phyloP scores from a whole-genome alignment of 768 basidiomycete species.

The Filobasidium floriforme region DNA sequence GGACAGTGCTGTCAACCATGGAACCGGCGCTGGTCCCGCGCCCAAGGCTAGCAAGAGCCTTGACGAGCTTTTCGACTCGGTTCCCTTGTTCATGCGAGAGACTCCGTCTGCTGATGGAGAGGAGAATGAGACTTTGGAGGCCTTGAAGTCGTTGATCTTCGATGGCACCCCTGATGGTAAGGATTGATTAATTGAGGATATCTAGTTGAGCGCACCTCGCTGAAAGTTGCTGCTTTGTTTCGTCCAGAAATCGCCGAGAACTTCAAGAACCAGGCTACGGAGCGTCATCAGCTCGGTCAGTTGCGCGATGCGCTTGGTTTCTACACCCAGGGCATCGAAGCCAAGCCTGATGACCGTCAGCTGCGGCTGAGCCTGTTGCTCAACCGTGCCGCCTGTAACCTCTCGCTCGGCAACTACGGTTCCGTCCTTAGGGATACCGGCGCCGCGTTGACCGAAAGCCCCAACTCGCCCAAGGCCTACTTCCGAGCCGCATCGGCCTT shows the following conservation, averaged over 20 bases:
- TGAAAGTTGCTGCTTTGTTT: background rate
- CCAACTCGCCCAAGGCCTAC: constrained; percentile 67
- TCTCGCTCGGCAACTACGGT: constrained; percentile 69
- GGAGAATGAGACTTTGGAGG: constrained; percentile 64
- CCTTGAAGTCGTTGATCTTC: constrained; percentile 73
- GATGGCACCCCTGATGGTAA: constrained; percentile 74
- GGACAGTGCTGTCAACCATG: background rate
- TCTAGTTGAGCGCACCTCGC: too few species aligned
- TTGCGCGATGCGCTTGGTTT: constrained; percentile 80
- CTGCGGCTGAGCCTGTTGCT: constrained; percentile 56
- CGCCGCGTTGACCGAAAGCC: constrained; percentile 58
- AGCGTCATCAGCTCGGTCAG: constrained; percentile 79
- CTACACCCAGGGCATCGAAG: constrained; percentile 83
- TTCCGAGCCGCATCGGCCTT: constrained; percentile 78
- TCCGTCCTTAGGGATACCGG: constrained; percentile 79
- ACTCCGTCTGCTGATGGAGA: constrained; percentile 60
- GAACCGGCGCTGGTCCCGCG: constrained; percentile 21
- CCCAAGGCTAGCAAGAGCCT: constrained; percentile 21
- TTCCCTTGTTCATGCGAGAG: constrained; percentile 88
- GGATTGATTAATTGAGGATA: constrained; percentile 62
- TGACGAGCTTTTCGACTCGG: constrained; percentile 51
- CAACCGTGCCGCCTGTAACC: constrained; percentile 89
- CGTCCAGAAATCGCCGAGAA: constrained; percentile 72
- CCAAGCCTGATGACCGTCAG: constrained; percentile 60
- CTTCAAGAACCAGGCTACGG: constrained; percentile 94